Conservation (phyloP, 208 protist species). For the Phytomonas francai region DNA sequence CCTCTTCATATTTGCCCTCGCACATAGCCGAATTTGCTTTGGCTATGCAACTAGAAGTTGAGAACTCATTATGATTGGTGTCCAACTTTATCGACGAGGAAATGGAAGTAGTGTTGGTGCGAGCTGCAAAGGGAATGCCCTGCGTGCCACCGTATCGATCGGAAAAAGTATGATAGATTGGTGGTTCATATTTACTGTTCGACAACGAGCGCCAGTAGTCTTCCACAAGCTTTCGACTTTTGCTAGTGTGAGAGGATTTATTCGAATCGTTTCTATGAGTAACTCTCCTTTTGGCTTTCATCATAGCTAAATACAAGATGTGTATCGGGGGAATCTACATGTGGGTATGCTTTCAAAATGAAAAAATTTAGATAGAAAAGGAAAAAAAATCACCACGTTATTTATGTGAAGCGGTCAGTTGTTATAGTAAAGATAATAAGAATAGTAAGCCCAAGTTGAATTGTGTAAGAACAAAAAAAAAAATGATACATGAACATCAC, state of each 20-base stretch:
- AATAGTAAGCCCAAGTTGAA: neutral
- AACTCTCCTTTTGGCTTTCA: neutral
- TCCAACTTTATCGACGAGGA: neutral
- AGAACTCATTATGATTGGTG: neutral
- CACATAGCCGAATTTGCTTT: slow-evolving; percentile 25
- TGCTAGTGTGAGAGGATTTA: neutral
- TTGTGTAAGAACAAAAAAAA: neutral
- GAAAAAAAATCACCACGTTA: neutral
- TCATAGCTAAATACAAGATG: neutral
- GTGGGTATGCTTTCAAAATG: neutral
- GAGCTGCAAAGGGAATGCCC: slow-evolving; percentile 51
- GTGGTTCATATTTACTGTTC: slow-evolving; percentile 36
- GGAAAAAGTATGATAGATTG: slow-evolving; percentile 71
- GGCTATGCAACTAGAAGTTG: slow-evolving; percentile 31
- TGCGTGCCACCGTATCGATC: slow-evolving; percentile 60
- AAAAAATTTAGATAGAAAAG: neutral
- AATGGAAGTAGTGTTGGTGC: slow-evolving; percentile 25
- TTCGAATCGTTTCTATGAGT: neutral
- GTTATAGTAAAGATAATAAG: neutral
- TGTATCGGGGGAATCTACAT: neutral
- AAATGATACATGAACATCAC: neutral
- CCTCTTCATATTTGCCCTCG: slow-evolving; percentile 28
- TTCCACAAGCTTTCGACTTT: slow-evolving; percentile 51
- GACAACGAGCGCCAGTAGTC: slow-evolving; percentile 67
- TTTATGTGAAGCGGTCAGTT: neutral